These are phyloP conservation scores for Penicillium sp. DNA, from an alignment of 2,329 filamentous ascomycete species.

Conservation along the genomic window DNA sequence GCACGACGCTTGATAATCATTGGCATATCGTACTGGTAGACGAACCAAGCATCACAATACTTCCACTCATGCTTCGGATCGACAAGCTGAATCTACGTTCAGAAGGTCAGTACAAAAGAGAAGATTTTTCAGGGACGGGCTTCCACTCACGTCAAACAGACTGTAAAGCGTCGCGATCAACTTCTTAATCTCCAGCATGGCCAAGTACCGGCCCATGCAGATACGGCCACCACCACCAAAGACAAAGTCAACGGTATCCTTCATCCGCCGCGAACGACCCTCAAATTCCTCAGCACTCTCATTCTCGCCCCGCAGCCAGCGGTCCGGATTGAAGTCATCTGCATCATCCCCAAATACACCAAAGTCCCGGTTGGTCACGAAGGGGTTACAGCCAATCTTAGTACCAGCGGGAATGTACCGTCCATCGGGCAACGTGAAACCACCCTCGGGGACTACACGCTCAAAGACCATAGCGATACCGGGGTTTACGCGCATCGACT, in stretches of 20 bases:
- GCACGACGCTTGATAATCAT: conserved; percentile 35
- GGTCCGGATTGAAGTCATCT: conserved; percentile 49
- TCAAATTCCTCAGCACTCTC: conserved; percentile 40
- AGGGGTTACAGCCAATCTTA: conserved; percentile 39
- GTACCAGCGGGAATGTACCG: conserved; percentile 38
- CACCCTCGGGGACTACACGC: conserved; percentile 49
- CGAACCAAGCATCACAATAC: conserved; percentile 61
- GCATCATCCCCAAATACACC: conserved; percentile 49
- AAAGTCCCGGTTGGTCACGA: conserved; percentile 42
- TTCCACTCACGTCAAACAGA: conserved; percentile 20
- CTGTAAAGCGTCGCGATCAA: conserved; percentile 53
- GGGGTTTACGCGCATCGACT: conserved; percentile 54
- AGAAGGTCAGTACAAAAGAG: background rate
- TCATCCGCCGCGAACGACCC: conserved; percentile 40
- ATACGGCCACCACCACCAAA: conserved; percentile 59
- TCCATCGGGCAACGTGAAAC: conserved; percentile 32
- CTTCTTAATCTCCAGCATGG: conserved; percentile 62
- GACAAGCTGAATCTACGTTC: conserved; percentile 51
- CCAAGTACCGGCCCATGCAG: conserved; percentile 59
- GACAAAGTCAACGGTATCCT: conserved; percentile 38
- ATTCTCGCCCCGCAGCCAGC: conserved; percentile 46
- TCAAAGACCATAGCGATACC: conserved; percentile 52
- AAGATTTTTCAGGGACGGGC: background rate
- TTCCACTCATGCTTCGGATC: conserved; percentile 53
- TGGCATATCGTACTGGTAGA: conserved; percentile 59